phyloP scores from a whole-genome alignment of 2,329 filamentous ascomycete genomes.

The Ascochyta lentis region DNA sequence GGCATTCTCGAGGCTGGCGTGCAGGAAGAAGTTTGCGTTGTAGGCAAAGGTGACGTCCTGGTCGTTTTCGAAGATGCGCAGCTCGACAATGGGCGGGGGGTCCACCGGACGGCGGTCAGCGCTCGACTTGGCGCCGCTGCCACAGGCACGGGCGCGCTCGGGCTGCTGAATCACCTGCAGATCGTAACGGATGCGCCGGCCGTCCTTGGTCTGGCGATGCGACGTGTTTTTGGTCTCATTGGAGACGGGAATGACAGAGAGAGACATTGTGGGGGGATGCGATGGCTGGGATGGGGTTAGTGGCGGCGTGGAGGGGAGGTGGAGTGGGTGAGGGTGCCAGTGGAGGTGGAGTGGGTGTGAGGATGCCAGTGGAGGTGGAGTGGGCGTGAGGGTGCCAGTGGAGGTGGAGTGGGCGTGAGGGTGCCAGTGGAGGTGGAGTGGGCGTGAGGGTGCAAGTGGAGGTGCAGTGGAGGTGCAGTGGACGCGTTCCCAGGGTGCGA shows the following conservation, averaged over 20 bases:
- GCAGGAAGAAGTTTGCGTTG: constrained; percentile 97
- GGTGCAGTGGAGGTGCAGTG: not conserved
- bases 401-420: too few relatives aligned
- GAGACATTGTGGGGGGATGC: constrained; percentile 30
- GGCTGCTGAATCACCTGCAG: constrained; percentile 92
- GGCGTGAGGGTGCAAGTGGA: not conserved
- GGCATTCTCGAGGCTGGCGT: constrained; percentile 83
- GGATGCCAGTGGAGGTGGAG: not conserved
- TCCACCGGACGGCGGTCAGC: constrained; percentile 92
- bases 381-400: too few relatives aligned
- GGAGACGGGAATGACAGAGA: constrained; percentile 57
- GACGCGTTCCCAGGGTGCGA: constrained; percentile 12
- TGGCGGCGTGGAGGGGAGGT: constrained; percentile 16
- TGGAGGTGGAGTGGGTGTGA: constrained; percentile 13
- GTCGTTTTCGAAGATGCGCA: constrained; percentile 80
- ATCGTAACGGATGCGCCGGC: constrained; percentile 79
- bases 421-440: not conserved
- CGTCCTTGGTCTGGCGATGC: constrained; percentile 72
- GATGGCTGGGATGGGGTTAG: constrained; percentile 15
- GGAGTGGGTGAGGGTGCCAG: constrained; percentile 4
- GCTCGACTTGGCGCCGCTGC: constrained; percentile 83
- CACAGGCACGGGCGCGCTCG: constrained; percentile 91
- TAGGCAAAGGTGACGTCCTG: constrained; percentile 81
- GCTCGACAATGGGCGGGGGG: constrained; percentile 90
- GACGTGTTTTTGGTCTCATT: constrained; percentile 64